Evolutionary conservation across 192 early-diverging fungal genomes (phyloP).

Genomic region (Allomyces macrogynus): DNA sequence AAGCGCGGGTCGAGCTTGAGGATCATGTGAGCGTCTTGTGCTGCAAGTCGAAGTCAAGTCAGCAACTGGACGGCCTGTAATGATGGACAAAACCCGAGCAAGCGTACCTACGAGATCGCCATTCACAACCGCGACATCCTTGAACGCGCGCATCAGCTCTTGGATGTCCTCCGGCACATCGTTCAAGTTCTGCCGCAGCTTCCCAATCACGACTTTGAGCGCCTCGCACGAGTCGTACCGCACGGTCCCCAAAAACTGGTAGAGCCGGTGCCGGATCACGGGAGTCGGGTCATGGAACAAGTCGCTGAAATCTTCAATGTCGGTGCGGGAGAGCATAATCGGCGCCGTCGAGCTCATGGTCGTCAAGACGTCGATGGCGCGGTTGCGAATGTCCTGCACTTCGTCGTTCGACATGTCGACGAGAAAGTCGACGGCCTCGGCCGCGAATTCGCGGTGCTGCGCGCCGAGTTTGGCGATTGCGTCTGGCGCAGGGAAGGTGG

Average conservation of each 20-base stretch:
- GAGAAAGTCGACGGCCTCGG: neutral
- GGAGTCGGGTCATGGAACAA: neutral
- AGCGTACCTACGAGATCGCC: neutral
- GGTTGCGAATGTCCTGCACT: neutral
- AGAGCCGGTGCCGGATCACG: neutral
- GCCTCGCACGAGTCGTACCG: neutral
- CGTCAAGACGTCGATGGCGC: neutral
- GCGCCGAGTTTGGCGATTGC: neutral
- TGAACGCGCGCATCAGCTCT: neutral
- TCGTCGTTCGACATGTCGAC: neutral
- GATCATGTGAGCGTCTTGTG: neutral
- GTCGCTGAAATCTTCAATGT: neutral
- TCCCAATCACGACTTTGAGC: neutral
- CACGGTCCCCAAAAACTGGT: neutral
- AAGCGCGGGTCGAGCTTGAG: neutral
- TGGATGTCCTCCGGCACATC: neutral
- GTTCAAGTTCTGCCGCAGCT: neutral
- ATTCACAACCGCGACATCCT: neutral
- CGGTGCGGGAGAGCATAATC: neutral
- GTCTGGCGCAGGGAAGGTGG: neutral
- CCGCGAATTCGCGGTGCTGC: neutral
- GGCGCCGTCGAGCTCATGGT: neutral
- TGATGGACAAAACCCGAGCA: neutral
- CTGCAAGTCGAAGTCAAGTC: neutral
- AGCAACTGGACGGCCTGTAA: neutral